Evolutionary conservation across 2,329 filamentous ascomycete species (phyloP), one percentile per base, ranked within the genome.

Genomic region (Uncinocarpus reesii): DNA sequence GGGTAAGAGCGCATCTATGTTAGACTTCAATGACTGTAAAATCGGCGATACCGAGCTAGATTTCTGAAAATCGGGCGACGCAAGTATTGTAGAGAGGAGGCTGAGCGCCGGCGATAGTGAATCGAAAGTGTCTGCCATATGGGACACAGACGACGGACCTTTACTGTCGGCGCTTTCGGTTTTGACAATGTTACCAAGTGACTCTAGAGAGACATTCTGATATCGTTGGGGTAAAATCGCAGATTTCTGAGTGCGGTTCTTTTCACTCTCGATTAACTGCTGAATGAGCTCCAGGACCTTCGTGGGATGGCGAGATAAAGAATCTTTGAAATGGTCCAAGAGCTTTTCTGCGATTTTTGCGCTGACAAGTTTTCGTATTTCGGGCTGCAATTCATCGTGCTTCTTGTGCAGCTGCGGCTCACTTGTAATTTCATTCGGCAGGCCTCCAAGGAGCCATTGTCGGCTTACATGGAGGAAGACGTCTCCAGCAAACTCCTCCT

Each of bases 381-480:
- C 61, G 15, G 55, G 52, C 18, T 59, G 56, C 3, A 56, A 53
- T 7, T 62, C 57, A 24, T 57, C 51, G 13, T 54, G 52, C 32
- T 50, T 26, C 15, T 53, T 13, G 3, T 24, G 18, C 11, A 52
- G 31, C 1, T 47, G 46, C 11, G 18, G n/a, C 16, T 47, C 28
- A 5, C 41, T 31, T 5, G 56, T 53, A 16, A 58, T 53, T 35
- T 26, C 28, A 35, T 13, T 29, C 5, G 10, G 6, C 3, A 7
- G 7, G 10, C 41, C 37, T 21, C 60, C 56, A n/a, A 66, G 57
- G 1, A 71, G 64, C 68, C 68, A 71, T 21, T 51, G 59, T 42
- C 65, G 58, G 55, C 66, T 69, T 24, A 65, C 67, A 51, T 67
- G 60, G 2, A 70, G 58, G 52, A 71, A 70, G 7, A 70, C 58